phyloP scores from a whole-genome alignment of 352 stramenopile genomes.

The Phytophthora crassamura region DNA sequence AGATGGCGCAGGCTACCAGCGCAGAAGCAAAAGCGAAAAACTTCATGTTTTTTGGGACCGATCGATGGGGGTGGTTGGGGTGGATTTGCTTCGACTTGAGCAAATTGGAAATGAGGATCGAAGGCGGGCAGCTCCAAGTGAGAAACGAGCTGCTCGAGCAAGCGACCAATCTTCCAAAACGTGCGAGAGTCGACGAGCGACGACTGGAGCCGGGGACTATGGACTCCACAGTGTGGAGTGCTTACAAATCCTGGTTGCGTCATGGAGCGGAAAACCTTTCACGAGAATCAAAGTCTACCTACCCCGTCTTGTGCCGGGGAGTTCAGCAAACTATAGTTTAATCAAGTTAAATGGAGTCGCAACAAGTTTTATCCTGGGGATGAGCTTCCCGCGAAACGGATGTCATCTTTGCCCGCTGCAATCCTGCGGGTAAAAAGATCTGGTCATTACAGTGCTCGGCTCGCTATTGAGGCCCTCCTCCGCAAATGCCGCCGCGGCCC shows the following conservation, averaged over 20 bases:
- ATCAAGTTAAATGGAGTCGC: too few species aligned
- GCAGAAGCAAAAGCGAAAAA: slow-evolving; percentile 16
- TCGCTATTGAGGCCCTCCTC: too few species aligned
- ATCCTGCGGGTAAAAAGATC: too few species aligned
- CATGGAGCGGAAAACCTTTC: slow-evolving; percentile 6
- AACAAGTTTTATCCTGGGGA: too few species aligned
- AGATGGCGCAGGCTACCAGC: slow-evolving; percentile 14
- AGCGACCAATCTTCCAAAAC: slow-evolving; percentile 7
- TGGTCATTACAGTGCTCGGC: too few species aligned
- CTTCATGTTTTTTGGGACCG: slow-evolving; percentile 19
- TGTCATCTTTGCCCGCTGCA: too few species aligned
- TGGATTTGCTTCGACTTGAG: slow-evolving; percentile 16
- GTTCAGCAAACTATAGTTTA: too few species aligned
- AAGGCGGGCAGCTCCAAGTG: neutral
- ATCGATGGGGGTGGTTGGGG: neutral
- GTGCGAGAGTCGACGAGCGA: slow-evolving; percentile 5
- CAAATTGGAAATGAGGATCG: slow-evolving; percentile 28
- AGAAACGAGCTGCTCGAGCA: slow-evolving; percentile 13
- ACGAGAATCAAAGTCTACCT: too few species aligned
- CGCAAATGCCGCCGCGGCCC: too few species aligned
- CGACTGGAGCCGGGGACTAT: neutral
- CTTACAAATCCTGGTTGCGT: neutral
- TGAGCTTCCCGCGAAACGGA: too few species aligned
- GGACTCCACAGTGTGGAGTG: neutral
- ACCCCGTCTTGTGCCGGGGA: too few species aligned